Evolutionary conservation across 2,329 filamentous ascomycete genomes (phyloP), one percentile per base, ranked within the genome.

Genomic region (Aspergillus novoparasiticus): DNA sequence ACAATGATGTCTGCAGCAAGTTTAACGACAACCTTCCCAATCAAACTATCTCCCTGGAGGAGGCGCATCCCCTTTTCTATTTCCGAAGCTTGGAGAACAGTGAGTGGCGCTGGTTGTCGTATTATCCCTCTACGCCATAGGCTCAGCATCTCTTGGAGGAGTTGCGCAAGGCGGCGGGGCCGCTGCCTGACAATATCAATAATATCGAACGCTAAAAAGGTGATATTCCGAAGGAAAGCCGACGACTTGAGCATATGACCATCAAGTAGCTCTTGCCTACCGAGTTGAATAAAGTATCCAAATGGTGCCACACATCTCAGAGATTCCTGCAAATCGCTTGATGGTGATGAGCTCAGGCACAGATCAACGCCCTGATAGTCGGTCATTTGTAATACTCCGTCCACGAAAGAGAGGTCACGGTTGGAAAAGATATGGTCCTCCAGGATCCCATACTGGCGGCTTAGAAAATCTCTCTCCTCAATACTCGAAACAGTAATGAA

Each of bases 221-320:
- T 43, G 16, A 43, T 16, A 43, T 16, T 16, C 2, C 34, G 28
- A 16, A 23, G 23, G 21, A 59, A 45, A 10, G 16, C 11, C 11
- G 14, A 14, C 46, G 54, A 43, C 1, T 59, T 48, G 1, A 59
- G 46, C 10, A 48, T n/a, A 12, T 11, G 41, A 21, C 54, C 41
- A 23, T 16, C 16, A 14, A 41, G 46, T 2, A 59, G 11, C 30
- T 55, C 46, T 36, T 34, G 41, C 36, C 54, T 59, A 1, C 58
- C 58, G 26, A 59, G 45, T 21, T 59, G 48, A 6, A 59, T 39
- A 32, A 59, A 59, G 19, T 48, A 48, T 14, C 58, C 58, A 28
- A 43, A 53, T 6, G 26, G 10, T 3, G 58, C 58, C 12, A 59
- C 34, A 32, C 32, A 53, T 10, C 54, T 10, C 9, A 19, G 9